phyloP scores from a whole-genome alignment of 2,329 filamentous ascomycete genomes.

The Sporothrix inflata region DNA sequence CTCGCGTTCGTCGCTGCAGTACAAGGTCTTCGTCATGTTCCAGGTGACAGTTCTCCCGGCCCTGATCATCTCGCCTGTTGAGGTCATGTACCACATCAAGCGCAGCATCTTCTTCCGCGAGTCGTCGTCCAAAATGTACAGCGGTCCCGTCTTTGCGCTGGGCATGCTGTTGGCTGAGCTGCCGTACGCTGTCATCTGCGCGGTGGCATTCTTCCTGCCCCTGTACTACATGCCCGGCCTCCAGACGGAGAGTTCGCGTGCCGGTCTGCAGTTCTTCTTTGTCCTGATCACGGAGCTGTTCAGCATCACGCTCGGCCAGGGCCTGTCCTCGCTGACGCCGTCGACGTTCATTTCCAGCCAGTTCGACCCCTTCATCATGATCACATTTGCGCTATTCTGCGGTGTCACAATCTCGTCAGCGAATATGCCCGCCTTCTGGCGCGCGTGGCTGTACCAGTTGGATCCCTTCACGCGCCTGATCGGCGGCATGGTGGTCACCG shows the following conservation, averaged over 20 bases:
- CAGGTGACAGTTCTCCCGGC: slow-evolving; percentile 83
- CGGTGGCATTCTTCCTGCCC: slow-evolving; percentile 78
- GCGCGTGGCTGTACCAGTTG: slow-evolving; percentile 78
- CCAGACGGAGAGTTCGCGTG: slow-evolving; percentile 62
- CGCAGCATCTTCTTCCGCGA: slow-evolving; percentile 86
- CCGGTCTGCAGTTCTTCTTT: slow-evolving; percentile 87
- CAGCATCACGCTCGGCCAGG: slow-evolving; percentile 77
- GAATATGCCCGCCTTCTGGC: slow-evolving; percentile 79
- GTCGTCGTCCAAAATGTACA: slow-evolving; percentile 84
- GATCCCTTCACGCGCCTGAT: slow-evolving; percentile 84
- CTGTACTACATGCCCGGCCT: slow-evolving; percentile 85
- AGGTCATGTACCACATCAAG: slow-evolving; percentile 80
- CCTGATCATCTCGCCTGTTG: slow-evolving; percentile 80
- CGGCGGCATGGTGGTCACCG: slow-evolving; percentile 77
- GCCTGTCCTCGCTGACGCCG: slow-evolving; percentile 75
- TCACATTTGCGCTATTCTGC: slow-evolving; percentile 83
- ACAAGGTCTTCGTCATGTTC: slow-evolving; percentile 88
- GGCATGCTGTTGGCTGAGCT: slow-evolving; percentile 82
- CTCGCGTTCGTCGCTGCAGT: slow-evolving; percentile 76
- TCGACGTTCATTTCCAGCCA: slow-evolving; percentile 77
- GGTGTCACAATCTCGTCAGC: slow-evolving; percentile 80
- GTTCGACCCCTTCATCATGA: slow-evolving; percentile 80
- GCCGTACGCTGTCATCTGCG: slow-evolving; percentile 80
- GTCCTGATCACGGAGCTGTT: slow-evolving; percentile 83
- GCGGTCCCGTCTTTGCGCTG: slow-evolving; percentile 73